Base-by-base conservation (phyloP, 192 early-diverging fungal species). In the Rhizophagus prolifer region DNA sequence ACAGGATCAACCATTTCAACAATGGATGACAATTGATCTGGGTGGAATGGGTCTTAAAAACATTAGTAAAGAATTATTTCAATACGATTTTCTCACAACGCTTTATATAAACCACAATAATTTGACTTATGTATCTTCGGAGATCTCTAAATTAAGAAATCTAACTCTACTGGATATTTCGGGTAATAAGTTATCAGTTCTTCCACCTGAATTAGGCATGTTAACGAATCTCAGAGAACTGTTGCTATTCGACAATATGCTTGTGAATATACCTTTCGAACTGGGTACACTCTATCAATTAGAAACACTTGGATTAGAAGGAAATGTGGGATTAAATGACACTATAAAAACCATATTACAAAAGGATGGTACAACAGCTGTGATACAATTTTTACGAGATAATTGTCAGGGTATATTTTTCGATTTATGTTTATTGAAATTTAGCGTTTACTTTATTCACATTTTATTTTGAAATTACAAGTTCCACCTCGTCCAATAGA, bases 61-160 rank as follows among this genome's bases (percentile, higher is more conserved):
- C 69, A 82, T 99, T 2, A 88, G 90, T 23, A 76, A 83, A 41
- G 86, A 88, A 50, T 79, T 98, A 64, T 98, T 97, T 82, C 81
- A 81, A 5, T 99, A 96, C 82, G 68, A 75, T 3, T 98, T 98
- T 81, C 85, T 99, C 61, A 98, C 95, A 28, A 91, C 89, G 36
- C 89, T 99, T 12, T 99, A 97, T 76, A 85, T 99, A 81, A 98
- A 96, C 81, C 95, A 99, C 88, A 99, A 99, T 90, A 92, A 92
- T 79, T 85, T 99, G 31, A 88, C 91, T 60, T 87, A 87, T 59
- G 63, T 99, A 26, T 89, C 95, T 5, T 82, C 88, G 14, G 90
- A 92, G 19, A 90, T 98, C 36, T 70, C 86, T 10, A 82, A 91
- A 54, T 84, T 98, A 58, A 72, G 79, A 65, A 84, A 84, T 59